Base-by-base conservation (phyloP, 129 eudicot genomes). In the Flaveria ramosissima region DNA sequence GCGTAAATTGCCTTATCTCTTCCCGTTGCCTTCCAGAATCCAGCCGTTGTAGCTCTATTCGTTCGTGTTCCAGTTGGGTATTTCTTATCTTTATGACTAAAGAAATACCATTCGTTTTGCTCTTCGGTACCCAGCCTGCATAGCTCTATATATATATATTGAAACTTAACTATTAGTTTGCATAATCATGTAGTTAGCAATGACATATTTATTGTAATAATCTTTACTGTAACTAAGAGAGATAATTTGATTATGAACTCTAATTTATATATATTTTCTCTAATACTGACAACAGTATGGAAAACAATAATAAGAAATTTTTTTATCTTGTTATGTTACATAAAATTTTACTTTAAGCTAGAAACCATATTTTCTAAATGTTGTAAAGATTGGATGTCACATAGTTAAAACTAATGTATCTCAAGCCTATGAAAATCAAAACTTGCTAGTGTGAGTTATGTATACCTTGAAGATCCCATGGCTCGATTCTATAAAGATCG, bases 21-120 rank as follows among this genome's bases (percentile, higher is more conserved):
- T 20, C 98, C 98, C 2, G 98, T 93, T 69, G 98, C 98, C 55
- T 93, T 93, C 98, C 98, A 93, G 62, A 93, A 93, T 71, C 98
- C 98, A 9, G 91, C 95, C 55, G 92, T 83, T n/a, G 98, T 93
- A 26, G 98, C 98, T 79, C 98, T 83, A 79, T 93, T 93, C 1
- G 98, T 93, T 45, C 98, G 87, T 2, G 96, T 88, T 12, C 98
- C 98, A 7, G 98, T 92, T 59, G 98, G 98, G 55, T 92, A 92
- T 71, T 92, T 92, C 86, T 90, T 92, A 61, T 92, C 98, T 75
- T 92, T 92, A 82, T 93, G 98, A 78, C 97, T 93, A 68, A 93
- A 93, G 45, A 93, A 93, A 79, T 90, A 93, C 95, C 95, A 93
- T 43, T 93, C 98, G 24, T 70, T 90, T 72, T 93, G 98, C 36